These are phyloP conservation scores for Wickerhamiella sergipiensis DNA, from an alignment of 805 yeast genomes.

Conservation along the genomic window DNA sequence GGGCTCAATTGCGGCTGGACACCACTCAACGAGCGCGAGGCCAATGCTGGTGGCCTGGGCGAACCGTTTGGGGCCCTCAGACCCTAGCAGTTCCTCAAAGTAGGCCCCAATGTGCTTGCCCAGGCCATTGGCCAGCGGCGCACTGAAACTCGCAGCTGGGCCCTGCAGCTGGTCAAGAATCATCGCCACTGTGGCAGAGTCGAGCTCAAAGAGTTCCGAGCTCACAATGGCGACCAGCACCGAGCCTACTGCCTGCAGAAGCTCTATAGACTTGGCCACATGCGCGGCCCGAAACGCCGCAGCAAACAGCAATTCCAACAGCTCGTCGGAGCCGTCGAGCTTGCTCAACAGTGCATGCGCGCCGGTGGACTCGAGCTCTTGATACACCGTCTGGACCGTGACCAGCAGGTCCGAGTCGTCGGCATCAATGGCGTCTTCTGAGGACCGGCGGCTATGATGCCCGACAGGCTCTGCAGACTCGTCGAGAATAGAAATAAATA, in stretches of 20 bases:
- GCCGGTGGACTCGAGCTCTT: not conserved
- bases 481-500: not conserved
- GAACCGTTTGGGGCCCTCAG: not conserved
- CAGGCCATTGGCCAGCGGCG: not conserved
- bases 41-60: not conserved
- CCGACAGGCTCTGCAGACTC: not conserved
- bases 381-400: not conserved
- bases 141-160: not conserved
- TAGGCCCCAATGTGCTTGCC: not conserved
- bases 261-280: not conserved
- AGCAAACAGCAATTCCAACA: not conserved
- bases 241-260: not conserved
- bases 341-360: not conserved
- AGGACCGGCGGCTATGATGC: not conserved
- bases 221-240: not conserved
- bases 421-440: not conserved
- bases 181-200: not conserved
- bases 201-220: not conserved
- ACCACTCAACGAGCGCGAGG: not conserved
- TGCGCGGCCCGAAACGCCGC: not conserved
- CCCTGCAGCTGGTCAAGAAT: not conserved
- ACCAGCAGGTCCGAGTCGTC: not conserved
- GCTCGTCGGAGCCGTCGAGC: not conserved
- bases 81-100: not conserved
- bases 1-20: not conserved